Percentiles rank a stretch among this genome's conserved stretches.
Evolutionary conservation across 495 filamentous ascomycete species (phyloP).

Genomic region (Penicillium goetzii): DNA sequence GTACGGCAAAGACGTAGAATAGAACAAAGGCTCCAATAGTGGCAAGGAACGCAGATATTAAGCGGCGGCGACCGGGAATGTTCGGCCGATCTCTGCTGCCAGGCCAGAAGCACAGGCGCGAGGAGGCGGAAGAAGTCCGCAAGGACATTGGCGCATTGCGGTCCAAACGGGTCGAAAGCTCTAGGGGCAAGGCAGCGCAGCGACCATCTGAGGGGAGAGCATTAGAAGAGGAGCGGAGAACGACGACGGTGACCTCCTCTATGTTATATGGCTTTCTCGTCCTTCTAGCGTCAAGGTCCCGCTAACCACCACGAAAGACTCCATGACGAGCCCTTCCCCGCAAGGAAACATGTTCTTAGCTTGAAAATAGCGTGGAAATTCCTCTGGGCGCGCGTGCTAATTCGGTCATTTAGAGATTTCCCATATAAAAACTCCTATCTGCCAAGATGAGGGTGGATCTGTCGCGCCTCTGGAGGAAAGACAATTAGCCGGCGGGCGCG

Average conservation of each 20-base stretch:
- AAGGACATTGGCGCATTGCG: constrained; percentile 40
- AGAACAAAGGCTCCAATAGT: constrained; percentile 20
- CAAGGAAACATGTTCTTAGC: constrained; percentile 5
- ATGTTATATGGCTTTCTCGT: constrained; percentile 3
- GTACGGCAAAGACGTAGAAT: constrained; percentile 33
- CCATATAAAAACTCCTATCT: constrained; percentile 3
- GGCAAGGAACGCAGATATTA: constrained; percentile 18
- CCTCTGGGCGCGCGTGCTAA: background rate
- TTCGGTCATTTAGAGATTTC: background rate
- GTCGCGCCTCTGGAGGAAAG: background rate
- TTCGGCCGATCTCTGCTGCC: constrained; percentile 12
- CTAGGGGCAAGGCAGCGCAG: background rate
- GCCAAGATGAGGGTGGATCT: constrained; percentile 20
- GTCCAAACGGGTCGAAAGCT: constrained; percentile 4
- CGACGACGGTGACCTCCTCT: background rate
- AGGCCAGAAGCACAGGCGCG: constrained; percentile 29
- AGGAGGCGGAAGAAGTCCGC: constrained; percentile 26
- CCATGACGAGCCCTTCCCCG: constrained; percentile 7
- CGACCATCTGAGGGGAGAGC: background rate
- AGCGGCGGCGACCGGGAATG: constrained; percentile 12
- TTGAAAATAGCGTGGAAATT: background rate
- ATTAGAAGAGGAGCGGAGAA: constrained; percentile 2
- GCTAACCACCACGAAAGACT: background rate
- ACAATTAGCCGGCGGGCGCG: background rate
- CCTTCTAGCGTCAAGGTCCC: background rate